Evolutionary conservation across 805 yeast species (phyloP), one percentile per base, ranked within the genome.

Genomic region (Zygotorulaspora florentina): DNA sequence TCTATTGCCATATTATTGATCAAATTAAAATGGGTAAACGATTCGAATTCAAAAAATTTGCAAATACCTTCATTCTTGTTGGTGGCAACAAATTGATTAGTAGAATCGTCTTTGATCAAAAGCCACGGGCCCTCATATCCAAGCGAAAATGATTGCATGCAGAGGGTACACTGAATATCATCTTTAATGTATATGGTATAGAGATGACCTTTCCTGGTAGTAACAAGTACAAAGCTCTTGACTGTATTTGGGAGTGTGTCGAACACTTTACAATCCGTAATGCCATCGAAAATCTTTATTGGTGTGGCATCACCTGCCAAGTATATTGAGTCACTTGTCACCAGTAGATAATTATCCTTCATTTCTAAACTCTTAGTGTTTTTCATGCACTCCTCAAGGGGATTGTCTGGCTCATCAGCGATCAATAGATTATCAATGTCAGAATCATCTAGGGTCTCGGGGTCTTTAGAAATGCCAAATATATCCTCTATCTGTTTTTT

Each of bases 391-490:
- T 36, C 27, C 17, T 35, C 27, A 27, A 25, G 23, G 27, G n/a
- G 16, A 35, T 29, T 31, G 25, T 39, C 40, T 10, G 12, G 40
- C 13, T 36, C 33, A 16, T 44, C 23, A 11, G 42, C 48, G 15
- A 39, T 39, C 31, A 55, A 25, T 12, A 60, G 38, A 29, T 49
- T 48, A 33, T 57, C 64, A 12, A 59, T 48, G 42, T 57, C 63
- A 2, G 64, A 57, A 47, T 61, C 66, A 36, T 58, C 59, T 17
- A 61, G 45, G 1, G 62, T 57, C 31, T 58, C 63, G 8, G 62
- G 59, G 28, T 61, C 61, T 30, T 50, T 51, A 10, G 34, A 43
- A 27, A 42, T 17, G 15, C 46, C 55, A 41, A 47, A 47, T 2
- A 41, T 16, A 7, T 37, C 43, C n/a, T 41, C 50, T 7, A 44